A percentile compares a stretch with the other conserved stretches of the same genome.
These are phyloP conservation scores for Colletotrichum chrysophilum DNA, from an alignment of 2,329 filamentous ascomycete genomes.

Conservation along the genomic window DNA sequence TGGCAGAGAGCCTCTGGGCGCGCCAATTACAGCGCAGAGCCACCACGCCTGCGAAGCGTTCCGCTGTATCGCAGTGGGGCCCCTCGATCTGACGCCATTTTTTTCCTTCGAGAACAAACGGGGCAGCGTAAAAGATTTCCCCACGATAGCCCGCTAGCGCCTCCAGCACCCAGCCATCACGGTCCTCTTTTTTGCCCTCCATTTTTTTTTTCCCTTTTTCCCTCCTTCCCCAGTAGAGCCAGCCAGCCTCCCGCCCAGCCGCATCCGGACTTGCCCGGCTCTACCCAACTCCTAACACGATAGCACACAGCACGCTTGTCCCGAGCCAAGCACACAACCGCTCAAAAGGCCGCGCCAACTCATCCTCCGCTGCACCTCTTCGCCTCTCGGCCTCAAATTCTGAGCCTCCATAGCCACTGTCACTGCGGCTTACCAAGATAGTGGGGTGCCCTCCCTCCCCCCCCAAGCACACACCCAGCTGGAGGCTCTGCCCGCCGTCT, in stretches of 20 bases:
- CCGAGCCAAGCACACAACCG: neutral
- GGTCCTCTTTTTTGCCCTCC: neutral
- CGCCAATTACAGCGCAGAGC: neutral
- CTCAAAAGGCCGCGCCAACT: neutral
- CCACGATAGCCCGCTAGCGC: conserved; percentile 3
- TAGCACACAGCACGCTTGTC: neutral
- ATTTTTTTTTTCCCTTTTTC: neutral
- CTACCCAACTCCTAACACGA: neutral
- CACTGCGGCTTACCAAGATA: neutral
- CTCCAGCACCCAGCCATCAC: conserved; percentile 4
- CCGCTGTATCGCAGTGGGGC: neutral
- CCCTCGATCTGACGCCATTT: conserved; percentile 17
- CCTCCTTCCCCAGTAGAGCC: neutral
- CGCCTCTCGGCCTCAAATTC: neutral
- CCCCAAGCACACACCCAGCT: neutral
- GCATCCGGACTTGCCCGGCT: conserved; percentile 12
- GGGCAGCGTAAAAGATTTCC: conserved; percentile 5
- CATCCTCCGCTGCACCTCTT: neutral
- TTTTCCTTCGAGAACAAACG: conserved; percentile 21
- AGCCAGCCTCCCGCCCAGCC: neutral
- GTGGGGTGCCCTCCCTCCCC: neutral
- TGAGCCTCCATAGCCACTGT: neutral
- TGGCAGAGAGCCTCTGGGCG: neutral
- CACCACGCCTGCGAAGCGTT: neutral
- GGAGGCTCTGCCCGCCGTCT: neutral